phyloP scores from a whole-genome alignment of 352 stramenopile genomes.

The Hyaloperonospora arabidopsidis region DNA sequence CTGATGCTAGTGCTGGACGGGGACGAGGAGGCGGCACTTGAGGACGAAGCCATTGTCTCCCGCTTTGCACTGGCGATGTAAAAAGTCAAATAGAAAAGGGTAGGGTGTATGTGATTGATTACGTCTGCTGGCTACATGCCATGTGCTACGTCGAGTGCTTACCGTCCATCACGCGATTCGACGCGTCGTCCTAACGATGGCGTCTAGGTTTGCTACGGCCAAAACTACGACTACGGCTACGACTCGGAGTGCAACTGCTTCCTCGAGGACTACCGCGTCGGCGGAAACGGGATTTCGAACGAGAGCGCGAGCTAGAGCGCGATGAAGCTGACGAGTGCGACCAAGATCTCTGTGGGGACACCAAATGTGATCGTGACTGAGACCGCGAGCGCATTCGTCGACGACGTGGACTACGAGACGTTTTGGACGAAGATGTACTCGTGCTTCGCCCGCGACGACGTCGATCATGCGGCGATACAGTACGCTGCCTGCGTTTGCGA shows the following conservation, averaged over 20 bases:
- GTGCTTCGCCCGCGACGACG: slow-evolving; percentile 22
- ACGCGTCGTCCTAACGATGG: slow-evolving; percentile 4
- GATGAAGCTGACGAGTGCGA: slow-evolving; percentile 21
- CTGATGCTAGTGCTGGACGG: slow-evolving; percentile 20
- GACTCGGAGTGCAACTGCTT: slow-evolving; percentile 25
- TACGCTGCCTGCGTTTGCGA: slow-evolving; percentile 25
- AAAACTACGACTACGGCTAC: slow-evolving; percentile 15
- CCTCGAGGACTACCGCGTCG: slow-evolving; percentile 20
- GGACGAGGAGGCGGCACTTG: slow-evolving; percentile 2
- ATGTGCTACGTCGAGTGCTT: no score
- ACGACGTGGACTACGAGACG: slow-evolving; percentile 16
- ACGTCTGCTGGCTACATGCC: no score
- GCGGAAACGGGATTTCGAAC: slow-evolving; percentile 20
- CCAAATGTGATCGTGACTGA: slow-evolving; percentile 1
- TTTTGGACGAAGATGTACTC: slow-evolving; percentile 13
- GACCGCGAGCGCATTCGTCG: slow-evolving; percentile 17
- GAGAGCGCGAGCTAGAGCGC: slow-evolving; percentile 31
- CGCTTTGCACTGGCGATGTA: slow-evolving; percentile 10
- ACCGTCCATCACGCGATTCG: no score
- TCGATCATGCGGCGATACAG: slow-evolving; percentile 10
- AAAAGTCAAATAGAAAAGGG: slow-evolving; percentile 9
- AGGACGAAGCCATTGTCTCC: slow-evolving; percentile 8
- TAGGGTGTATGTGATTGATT: no score
- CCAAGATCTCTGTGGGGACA: slow-evolving; percentile 16
- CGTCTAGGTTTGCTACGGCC: slow-evolving; percentile 7